Evolutionary conservation across 2,329 filamentous ascomycete genomes (phyloP).

Genomic region (Claviceps monticola): DNA sequence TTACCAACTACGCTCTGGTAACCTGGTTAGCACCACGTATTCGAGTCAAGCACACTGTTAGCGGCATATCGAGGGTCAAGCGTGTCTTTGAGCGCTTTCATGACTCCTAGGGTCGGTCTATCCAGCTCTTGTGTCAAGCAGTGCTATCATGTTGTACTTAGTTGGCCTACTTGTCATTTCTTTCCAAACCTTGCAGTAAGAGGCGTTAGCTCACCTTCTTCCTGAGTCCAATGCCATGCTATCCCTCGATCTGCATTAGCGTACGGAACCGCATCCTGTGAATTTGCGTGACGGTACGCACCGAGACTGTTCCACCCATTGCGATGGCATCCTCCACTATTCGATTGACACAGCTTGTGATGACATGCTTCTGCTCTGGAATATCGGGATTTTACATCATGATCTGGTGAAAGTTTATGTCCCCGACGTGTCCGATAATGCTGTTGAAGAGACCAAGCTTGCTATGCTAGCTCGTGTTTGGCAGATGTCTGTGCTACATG

Average conservation of each 20-base stretch:
- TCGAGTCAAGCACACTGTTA: no score
- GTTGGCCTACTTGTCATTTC: background rate
- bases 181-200: background rate
- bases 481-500: slow-evolving; percentile 41
- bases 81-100: slow-evolving; percentile 50
- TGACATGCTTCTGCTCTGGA: slow-evolving; percentile 38
- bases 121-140: slow-evolving; percentile 51
- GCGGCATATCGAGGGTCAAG: slow-evolving; percentile 39
- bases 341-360: slow-evolving; percentile 46
- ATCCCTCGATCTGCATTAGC: slow-evolving; percentile 27
- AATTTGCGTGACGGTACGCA: slow-evolving; percentile 18
- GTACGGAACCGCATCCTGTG: background rate
- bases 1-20: slow-evolving; percentile 33
- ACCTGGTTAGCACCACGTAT: background rate
- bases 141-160: slow-evolving; percentile 11
- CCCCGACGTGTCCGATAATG: slow-evolving; percentile 62
- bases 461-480: slow-evolving; percentile 46
- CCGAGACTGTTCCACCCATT: slow-evolving; percentile 56
- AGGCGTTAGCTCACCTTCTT: slow-evolving; percentile 44
- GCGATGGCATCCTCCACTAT: slow-evolving; percentile 59
- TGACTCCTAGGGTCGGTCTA: slow-evolving; percentile 46
- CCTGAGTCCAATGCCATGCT: slow-evolving; percentile 57
- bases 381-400: slow-evolving; percentile 31
- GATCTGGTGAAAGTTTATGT: slow-evolving; percentile 59
- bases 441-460: slow-evolving; percentile 48